Evolutionary conservation across 192 early-diverging fungal genomes (phyloP).

Genomic region (Haplosporangium gracile): DNA sequence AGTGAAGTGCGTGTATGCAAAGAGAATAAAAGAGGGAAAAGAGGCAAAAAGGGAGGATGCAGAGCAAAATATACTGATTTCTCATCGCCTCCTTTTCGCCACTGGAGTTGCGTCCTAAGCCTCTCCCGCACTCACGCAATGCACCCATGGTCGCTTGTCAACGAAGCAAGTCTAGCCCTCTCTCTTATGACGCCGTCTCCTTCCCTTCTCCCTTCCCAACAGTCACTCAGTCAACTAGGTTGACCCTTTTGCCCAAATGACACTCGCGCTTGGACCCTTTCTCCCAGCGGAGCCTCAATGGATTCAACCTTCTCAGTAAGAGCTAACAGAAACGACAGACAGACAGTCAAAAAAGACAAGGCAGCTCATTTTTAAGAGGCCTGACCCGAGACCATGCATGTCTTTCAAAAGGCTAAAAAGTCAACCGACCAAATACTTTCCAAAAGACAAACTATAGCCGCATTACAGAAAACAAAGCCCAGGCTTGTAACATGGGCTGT

Average conservation of each 20-base stretch:
- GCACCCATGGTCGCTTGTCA: too few relatives aligned
- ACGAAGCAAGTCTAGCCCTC: background rate
- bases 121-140: background rate
- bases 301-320: background rate
- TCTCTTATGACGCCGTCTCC: background rate
- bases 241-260: background rate
- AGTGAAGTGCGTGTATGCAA: background rate
- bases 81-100: background rate
- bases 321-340: background rate
- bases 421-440: too few relatives aligned
- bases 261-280: background rate
- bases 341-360: background rate
- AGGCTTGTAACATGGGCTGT: too few relatives aligned
- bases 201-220: background rate
- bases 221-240: background rate
- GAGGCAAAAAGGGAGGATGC: background rate
- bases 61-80: background rate
- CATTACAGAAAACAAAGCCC: too few relatives aligned
- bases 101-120: background rate
- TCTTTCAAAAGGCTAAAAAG: background rate
- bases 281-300: conserved; percentile 6
- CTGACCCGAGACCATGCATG: background rate
- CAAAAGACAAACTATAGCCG: too few relatives aligned
- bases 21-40: background rate
- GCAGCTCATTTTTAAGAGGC: background rate